Evolutionary conservation across 148 eudicot species (phyloP), one percentile per base, ranked within the genome.

Genomic region (Arbutus unedo): DNA sequence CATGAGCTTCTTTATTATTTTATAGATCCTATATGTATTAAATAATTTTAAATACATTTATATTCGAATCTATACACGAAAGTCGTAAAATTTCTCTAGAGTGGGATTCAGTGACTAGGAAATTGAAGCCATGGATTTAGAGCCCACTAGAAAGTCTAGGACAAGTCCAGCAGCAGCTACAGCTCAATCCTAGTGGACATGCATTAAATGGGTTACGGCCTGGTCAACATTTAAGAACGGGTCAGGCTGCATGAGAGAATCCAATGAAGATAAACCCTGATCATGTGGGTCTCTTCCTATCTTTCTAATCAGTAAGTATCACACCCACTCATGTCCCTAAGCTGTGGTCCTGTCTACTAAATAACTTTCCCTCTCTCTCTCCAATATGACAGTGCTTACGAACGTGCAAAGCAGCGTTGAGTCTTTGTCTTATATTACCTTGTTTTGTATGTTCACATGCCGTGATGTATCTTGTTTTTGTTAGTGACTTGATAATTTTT

Each of bases 221-320:
- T 57, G 73, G 23, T 66, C 71, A 82, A 60, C 72, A 23, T 82
- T 75, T 45, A 50, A 48, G 71, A 18, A 51, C 21, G 15, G 74
- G 44, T 75, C 84, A 31, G 57, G 31, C 14, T n/a, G 44, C 25
- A 23, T 66, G 44, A 66, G 55, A 62, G 84, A 82, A 82, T 82
- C 84, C 84, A 47, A 82, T 75, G 80, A 64, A 82, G 74, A 62
- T 64, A 50, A 76, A 45, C 53, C 76, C 21, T 18, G 76, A 73
- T 47, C 51, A 19, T 44, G 76, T 73, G 76, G 50, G 51, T 45
- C 51, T 45, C 51, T 73, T 18, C 13, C 76, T 7, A 73, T 45
- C 76, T 73, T 73, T 45, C 23, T 43, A 44, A 16, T 73, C 53
- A 2, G 74, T 70, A 70, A 2, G 74, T 70, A 70, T 38, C 18